phyloP scores from a whole-genome alignment of 2,329 filamentous ascomycete species.

The Juglanconis oblonga region DNA sequence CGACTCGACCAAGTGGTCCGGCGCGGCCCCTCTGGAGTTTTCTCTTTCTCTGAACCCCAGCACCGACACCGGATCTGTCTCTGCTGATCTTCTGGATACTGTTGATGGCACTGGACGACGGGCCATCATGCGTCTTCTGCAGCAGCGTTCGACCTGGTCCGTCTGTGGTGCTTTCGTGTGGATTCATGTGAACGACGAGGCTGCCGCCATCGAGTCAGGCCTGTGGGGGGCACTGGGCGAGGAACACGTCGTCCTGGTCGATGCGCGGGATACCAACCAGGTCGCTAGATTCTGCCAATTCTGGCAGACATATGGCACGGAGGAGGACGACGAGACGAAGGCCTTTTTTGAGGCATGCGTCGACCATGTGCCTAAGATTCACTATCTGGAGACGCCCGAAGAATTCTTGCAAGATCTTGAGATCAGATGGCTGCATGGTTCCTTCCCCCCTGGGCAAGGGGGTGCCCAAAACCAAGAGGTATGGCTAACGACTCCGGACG shows the following conservation, averaged over 20 bases:
- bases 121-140: not conserved
- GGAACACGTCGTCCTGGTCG: slow-evolving; percentile 3
- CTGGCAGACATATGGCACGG: not conserved
- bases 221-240: slow-evolving; percentile 6
- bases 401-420: not conserved
- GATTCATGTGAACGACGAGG: not conserved
- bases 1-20: too few relatives aligned
- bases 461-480: not conserved
- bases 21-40: not conserved
- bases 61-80: not conserved
- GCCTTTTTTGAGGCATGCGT: not conserved
- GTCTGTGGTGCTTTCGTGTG: not conserved
- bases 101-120: too few relatives aligned
- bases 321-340: not conserved
- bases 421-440: not conserved
- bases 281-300: not conserved
- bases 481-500: not conserved
- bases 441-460: not conserved
- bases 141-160: not conserved
- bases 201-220: not conserved
- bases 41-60: not conserved
- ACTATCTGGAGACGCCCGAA: not conserved
- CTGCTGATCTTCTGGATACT: not conserved
- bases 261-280: not conserved
- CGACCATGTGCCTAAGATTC: not conserved